Conservation (phyloP, 2,329 filamentous ascomycete species). For the Colletotrichum sp. region DNA sequence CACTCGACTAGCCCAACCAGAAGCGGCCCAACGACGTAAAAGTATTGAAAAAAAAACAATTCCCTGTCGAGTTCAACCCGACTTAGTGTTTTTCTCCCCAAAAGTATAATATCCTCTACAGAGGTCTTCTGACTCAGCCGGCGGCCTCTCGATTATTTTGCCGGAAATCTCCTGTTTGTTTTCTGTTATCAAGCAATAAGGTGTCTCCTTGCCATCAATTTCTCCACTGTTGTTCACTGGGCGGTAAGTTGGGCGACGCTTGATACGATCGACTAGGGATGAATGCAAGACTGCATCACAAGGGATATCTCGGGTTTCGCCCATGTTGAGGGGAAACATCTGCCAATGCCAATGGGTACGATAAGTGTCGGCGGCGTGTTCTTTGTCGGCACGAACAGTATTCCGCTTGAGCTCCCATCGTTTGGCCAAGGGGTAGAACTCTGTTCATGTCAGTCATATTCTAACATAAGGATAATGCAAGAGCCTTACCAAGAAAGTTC, state of each 20-base stretch:
- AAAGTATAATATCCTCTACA: neutral
- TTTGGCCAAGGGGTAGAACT: slow-evolving; percentile 35
- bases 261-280: slow-evolving; percentile 28
- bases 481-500: slow-evolving; percentile 43
- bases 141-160: neutral
- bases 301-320: slow-evolving; percentile 41
- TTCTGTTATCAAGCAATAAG: neutral
- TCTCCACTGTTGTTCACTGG: neutral
- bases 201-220: neutral
- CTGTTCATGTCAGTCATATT: neutral
- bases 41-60: neutral
- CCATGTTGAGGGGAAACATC: slow-evolving; percentile 42
- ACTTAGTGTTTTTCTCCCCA: neutral
- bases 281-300: slow-evolving; percentile 41
- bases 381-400: neutral
- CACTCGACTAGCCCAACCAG: neutral
- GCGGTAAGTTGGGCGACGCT: neutral
- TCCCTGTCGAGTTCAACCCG: neutral
- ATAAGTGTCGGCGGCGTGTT: neutral
- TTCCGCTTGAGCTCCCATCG: slow-evolving; percentile 39
- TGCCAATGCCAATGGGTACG: slow-evolving; percentile 35
- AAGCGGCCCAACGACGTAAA: neutral
- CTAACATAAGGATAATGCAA: neutral
- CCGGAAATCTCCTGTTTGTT: neutral
- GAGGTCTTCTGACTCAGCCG: neutral